Evolutionary conservation across 2,329 filamentous ascomycete species (phyloP), one percentile per base, ranked within the genome.

Genomic region (Fusarium caatingaense): DNA sequence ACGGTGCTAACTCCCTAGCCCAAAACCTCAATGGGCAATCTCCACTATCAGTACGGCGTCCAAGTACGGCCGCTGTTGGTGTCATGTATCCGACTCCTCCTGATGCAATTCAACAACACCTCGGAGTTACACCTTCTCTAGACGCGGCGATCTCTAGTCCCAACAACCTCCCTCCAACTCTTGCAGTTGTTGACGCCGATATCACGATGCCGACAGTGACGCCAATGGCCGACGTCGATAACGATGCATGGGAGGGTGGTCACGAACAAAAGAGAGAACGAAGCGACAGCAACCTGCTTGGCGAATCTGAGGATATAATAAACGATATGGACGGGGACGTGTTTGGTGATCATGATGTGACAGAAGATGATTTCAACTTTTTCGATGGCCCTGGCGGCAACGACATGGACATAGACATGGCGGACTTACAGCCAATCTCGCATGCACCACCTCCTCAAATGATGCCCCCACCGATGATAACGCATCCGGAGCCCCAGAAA

Each of bases 291-390:
- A 81, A 82, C 30, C 76, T 84, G 23, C 81, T 85, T 8, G 77
- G 79, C 32, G 86, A 86, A 25, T 82, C 85, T 11, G 87, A 88
- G 30, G 84, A 91, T 72, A 81, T 93, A 8, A 92, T 93, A 74
- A 90, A 86, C 21, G 91, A 92, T 57, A 84, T 92, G 70, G 89
- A 89, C 15, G 87, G 86, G 11, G 90, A 93, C 69, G 87, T 91
- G 71, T 93, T 93, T 78, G 89, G 86, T n/a, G 87, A 89, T n/a
- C 86, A 88, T 67, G 88, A 89, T 69, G 85, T 95, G n/a, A 94
- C 91, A 2, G 93, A 96, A 72, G 92, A 89, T 8, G 93, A 96
- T 75, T 95, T 95, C 77, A 93, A 88, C 76, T 95, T 94, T 78
- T 95, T 95, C 72, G 92, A 95, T 73, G 80, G 86, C 27, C 83